Conservation (phyloP, 1,284 basidiomycete species). For the Irpex rosettiformis region DNA sequence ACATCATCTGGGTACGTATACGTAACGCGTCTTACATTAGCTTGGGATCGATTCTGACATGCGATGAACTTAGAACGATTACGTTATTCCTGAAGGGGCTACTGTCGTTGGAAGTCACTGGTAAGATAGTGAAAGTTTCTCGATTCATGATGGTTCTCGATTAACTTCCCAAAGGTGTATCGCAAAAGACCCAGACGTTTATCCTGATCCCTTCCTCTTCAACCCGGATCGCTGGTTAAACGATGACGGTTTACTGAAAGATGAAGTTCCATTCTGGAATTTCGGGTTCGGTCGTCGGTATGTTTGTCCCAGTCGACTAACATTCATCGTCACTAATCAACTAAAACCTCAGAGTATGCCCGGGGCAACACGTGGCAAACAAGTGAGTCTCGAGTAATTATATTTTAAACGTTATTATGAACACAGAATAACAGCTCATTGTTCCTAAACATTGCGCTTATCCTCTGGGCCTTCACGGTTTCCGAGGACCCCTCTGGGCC, state of each 20-base stretch:
- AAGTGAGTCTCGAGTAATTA: slow-evolving; percentile 17
- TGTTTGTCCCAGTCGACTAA: slow-evolving; percentile 4
- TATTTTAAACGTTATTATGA: not conserved
- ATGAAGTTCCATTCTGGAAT: slow-evolving; percentile 47
- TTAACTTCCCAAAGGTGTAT: slow-evolving; percentile 18
- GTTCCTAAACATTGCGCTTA: slow-evolving; percentile 53
- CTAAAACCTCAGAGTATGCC: slow-evolving; percentile 42
- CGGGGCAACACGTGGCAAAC: slow-evolving; percentile 55
- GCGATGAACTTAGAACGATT: slow-evolving; percentile 37
- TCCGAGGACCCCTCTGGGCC: slow-evolving; percentile 42
- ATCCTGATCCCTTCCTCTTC: slow-evolving; percentile 35
- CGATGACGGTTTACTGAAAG: slow-evolving; percentile 40
- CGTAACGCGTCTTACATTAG: not conserved
- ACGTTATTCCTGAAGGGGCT: slow-evolving; percentile 55
- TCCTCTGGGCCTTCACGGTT: slow-evolving; percentile 61
- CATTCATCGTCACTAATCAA: not conserved
- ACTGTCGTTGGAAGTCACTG: slow-evolving; percentile 57
- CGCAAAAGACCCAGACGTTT: slow-evolving; percentile 37
- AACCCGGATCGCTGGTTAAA: slow-evolving; percentile 49
- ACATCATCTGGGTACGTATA: slow-evolving; percentile 56
- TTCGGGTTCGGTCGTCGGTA: slow-evolving; percentile 61
- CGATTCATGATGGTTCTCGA: not conserved
- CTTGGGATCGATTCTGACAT: not conserved
- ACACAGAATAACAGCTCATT: slow-evolving; percentile 39
- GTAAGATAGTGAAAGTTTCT: slow-evolving; percentile 26